Evolutionary conservation across 768 basidiomycete genomes (phyloP).

Genomic region (Mycena belliarum): DNA sequence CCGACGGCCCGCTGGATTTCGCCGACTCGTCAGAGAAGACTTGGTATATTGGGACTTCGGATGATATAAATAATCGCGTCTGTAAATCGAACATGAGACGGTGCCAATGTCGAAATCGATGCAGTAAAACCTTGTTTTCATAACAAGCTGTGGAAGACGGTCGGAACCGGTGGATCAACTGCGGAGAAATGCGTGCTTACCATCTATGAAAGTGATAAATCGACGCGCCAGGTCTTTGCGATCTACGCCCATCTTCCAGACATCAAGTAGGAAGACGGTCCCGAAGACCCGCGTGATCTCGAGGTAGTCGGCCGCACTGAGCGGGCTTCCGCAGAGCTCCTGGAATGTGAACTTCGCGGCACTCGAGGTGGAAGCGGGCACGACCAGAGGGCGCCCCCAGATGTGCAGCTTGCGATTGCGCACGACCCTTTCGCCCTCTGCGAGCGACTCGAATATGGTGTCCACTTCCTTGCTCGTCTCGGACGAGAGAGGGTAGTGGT

Average conservation of each 20-base stretch:
- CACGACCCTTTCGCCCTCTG: conserved; percentile 45
- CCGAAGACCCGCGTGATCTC: conserved; percentile 88
- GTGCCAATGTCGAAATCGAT: background rate
- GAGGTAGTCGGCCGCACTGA: conserved; percentile 94
- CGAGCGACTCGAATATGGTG: conserved; percentile 70
- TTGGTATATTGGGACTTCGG: conserved; percentile 87
- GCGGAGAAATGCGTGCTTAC: conserved; percentile 40
- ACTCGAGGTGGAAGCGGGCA: conserved; percentile 78
- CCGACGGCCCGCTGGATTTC: conserved; percentile 49
- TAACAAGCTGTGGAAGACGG: conserved; percentile 66
- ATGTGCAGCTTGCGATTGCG: conserved; percentile 66
- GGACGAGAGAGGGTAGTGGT: conserved; percentile 76
- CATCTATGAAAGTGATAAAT: conserved; percentile 98
- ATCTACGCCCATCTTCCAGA: conserved; percentile 85
- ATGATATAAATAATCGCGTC: conserved; percentile 91
- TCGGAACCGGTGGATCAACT: background rate
- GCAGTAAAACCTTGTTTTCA: conserved; percentile 72
- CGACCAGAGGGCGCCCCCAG: conserved; percentile 85
- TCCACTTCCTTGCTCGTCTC: conserved; percentile 66
- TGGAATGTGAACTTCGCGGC: conserved; percentile 87
- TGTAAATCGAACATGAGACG: conserved; percentile 29
- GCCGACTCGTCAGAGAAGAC: conserved; percentile 78
- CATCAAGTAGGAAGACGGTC: conserved; percentile 84
- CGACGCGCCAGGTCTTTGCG: conserved; percentile 90
- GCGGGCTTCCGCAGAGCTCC: conserved; percentile 83